phyloP scores from a whole-genome alignment of 2,329 filamentous ascomycete genomes.

The Coccinonectria pachysandricola region DNA sequence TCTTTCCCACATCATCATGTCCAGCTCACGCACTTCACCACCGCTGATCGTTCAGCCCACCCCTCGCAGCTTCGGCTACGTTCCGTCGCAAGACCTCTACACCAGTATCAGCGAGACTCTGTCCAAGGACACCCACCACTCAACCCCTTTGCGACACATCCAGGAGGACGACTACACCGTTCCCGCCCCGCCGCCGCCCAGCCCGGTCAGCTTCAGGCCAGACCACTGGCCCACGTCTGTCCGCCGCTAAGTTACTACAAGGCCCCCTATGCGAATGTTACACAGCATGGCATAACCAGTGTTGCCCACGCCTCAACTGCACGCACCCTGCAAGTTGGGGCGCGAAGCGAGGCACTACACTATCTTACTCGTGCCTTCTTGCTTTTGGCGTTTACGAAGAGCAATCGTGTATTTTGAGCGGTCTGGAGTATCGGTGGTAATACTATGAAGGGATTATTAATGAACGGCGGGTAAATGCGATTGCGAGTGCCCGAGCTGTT shows the following conservation, averaged over 20 bases:
- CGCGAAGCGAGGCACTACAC: slow-evolving; percentile 2
- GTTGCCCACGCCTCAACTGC: slow-evolving; percentile 6
- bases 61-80: slow-evolving; percentile 33
- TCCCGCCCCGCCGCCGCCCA: slow-evolving; percentile 55
- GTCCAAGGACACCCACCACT: slow-evolving; percentile 31
- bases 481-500: no score
- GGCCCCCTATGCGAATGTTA: slow-evolving; percentile 4
- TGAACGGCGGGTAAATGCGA: no score
- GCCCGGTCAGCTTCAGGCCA: slow-evolving; percentile 49
- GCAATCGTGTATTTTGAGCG: no score
- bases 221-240: slow-evolving; percentile 41
- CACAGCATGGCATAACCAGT: no score
- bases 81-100: slow-evolving; percentile 40
- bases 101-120: slow-evolving; percentile 43
- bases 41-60: slow-evolving; percentile 38
- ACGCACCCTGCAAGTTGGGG: slow-evolving; percentile 3
- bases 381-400: slow-evolving; percentile 10
- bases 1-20: slow-evolving; percentile 19
- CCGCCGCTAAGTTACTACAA: slow-evolving; percentile 17
- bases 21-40: slow-evolving; percentile 27
- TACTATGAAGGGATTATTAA: no score
- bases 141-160: slow-evolving; percentile 40
- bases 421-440: no score
- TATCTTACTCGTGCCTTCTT: slow-evolving; percentile 4
- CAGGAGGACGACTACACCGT: slow-evolving; percentile 51